Evolutionary conservation across 176 grass and related monocot species (phyloP).

Genomic region (Carex kokanica): DNA sequence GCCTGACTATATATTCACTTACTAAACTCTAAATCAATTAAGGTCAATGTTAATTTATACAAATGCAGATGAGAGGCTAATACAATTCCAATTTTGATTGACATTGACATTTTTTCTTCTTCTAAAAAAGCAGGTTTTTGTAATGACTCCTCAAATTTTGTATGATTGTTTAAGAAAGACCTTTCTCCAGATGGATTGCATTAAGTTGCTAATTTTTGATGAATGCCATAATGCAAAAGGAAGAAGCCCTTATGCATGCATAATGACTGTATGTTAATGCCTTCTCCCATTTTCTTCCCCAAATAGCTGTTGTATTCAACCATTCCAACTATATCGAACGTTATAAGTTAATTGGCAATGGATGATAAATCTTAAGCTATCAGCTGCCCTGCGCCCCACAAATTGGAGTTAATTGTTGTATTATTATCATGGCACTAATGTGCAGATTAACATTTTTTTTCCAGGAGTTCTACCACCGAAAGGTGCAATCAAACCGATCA

Average conservation of each 20-base stretch:
- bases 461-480: slow-evolving; percentile 74
- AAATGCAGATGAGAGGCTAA: not conserved
- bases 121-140: slow-evolving; percentile 44
- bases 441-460: slow-evolving; percentile 1
- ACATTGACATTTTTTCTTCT: slow-evolving; percentile 10
- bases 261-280: slow-evolving; percentile 47
- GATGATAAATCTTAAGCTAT: not conserved
- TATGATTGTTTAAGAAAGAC: slow-evolving; percentile 61
- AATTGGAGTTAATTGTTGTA: slow-evolving; percentile 28
- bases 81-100: not conserved
- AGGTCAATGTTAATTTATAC: not conserved
- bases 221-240: slow-evolving; percentile 66
- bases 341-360: not conserved
- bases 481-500: slow-evolving; percentile 30
- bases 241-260: slow-evolving; percentile 52
- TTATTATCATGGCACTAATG: not conserved
- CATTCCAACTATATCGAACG: not conserved
- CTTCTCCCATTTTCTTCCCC: not conserved
- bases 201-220: slow-evolving; percentile 74
- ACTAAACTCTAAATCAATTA: not conserved
- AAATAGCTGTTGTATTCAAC: not conserved
- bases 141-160: slow-evolving; percentile 88
- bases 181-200: slow-evolving; percentile 53
- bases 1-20: not conserved
- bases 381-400: not conserved